Evolutionary conservation across 345 rosid genomes (phyloP).

Genomic region (Syzygium aqueum): DNA sequence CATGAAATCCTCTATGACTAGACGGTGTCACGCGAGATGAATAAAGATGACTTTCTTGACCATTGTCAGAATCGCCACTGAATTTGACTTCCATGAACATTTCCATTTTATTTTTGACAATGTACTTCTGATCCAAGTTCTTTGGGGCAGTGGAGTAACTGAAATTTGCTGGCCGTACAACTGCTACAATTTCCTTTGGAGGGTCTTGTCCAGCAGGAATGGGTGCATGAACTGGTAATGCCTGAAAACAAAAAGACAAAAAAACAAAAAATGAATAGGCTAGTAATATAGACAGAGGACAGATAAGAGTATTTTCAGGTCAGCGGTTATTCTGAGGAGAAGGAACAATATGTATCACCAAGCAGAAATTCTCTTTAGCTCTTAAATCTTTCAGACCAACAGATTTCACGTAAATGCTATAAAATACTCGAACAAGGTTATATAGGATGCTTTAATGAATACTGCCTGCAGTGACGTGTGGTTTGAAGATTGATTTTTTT

Average conservation of each 20-base stretch:
- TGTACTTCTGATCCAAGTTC: conserved; percentile 43
- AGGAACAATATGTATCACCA: background rate
- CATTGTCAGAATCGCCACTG: conserved; percentile 2
- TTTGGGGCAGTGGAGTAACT: conserved; percentile 18
- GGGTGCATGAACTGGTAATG: conserved; percentile 22
- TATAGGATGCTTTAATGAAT: background rate
- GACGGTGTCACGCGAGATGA: conserved; percentile 25
- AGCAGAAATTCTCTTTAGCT: background rate
- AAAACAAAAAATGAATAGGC: background rate
- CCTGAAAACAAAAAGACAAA: conserved; percentile 30
- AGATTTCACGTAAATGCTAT: background rate
- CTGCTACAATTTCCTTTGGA: conserved; percentile 56
- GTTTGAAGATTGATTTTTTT: background rate
- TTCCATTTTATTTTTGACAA: conserved; percentile 25
- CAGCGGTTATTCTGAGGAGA: background rate
- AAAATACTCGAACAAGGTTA: background rate
- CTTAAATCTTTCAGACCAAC: background rate
- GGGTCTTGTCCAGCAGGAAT: conserved; percentile 40
- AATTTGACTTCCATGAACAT: conserved; percentile 44
- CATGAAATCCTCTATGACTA: conserved; percentile 28
- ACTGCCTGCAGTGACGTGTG: background rate
- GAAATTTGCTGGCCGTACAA: conserved; percentile 49
- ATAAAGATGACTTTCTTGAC: conserved; percentile 11
- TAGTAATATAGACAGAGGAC: background rate
- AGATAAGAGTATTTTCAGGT: background rate